Evolutionary conservation across 1,284 basidiomycete species (phyloP).

Genomic region (Apiotrichum akiyoshidainum): DNA sequence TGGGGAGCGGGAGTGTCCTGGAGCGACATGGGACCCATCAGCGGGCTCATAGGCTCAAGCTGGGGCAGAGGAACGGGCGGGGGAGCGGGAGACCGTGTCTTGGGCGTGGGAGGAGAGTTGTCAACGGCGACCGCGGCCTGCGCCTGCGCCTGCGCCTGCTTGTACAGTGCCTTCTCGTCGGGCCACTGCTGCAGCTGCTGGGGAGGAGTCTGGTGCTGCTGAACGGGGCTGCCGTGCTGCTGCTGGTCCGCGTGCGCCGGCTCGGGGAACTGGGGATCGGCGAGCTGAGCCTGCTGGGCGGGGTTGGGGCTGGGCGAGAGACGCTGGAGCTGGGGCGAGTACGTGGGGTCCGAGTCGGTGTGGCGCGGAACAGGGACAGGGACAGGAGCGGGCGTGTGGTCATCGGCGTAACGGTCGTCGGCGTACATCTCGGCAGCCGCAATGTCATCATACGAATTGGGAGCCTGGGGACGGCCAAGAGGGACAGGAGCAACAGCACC

Average conservation of each 20-base stretch:
- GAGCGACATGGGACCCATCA: slow-evolving; percentile 20
- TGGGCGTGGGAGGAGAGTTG: not conserved
- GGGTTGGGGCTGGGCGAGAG: not conserved
- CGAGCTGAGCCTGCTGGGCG: too few relatives aligned
- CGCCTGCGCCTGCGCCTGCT: not conserved
- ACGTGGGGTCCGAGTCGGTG: slow-evolving; percentile 10
- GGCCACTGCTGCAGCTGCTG: slow-evolving; percentile 3
- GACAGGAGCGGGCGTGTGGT: slow-evolving; percentile 11
- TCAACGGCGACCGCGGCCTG: not conserved
- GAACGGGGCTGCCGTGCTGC: not conserved
- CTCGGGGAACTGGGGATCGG: not conserved
- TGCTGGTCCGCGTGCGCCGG: not conserved
- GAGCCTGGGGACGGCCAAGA: slow-evolving; percentile 40
- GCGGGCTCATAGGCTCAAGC: slow-evolving; percentile 37
- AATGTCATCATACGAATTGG: slow-evolving; percentile 33
- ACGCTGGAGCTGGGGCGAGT: slow-evolving; percentile 18
- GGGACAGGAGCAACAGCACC: slow-evolving; percentile 30
- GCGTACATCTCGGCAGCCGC: slow-evolving; percentile 32
- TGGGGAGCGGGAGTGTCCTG: not conserved
- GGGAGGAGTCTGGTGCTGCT: not conserved
- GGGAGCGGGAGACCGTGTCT: not conserved
- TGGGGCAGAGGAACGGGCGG: slow-evolving; percentile 27
- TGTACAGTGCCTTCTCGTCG: not conserved
- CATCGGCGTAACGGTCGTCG: slow-evolving; percentile 24
- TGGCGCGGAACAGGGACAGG: slow-evolving; percentile 5